Conservation (phyloP, 768 basidiomycete genomes). For the Kwoniella heveanensis region DNA sequence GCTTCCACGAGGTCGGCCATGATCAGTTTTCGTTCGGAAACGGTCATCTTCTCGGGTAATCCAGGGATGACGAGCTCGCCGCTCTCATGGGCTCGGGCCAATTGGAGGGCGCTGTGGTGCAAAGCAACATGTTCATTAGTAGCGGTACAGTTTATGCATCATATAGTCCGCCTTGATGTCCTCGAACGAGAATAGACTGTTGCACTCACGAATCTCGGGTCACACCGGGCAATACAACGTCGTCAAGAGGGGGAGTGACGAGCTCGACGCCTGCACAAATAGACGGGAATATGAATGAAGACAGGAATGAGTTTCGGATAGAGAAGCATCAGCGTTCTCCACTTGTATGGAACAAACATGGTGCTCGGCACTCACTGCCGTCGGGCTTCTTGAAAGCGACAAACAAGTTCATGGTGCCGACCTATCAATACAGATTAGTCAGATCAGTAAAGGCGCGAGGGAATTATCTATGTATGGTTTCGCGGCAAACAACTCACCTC, state of each 20-base stretch:
- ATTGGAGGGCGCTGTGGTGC: constrained; percentile 62
- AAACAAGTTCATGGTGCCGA: constrained; percentile 83
- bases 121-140: neutral
- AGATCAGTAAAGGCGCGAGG: neutral
- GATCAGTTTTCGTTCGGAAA: constrained; percentile 67
- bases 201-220: constrained; percentile 70
- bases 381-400: constrained; percentile 66
- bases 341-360: neutral
- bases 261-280: constrained; percentile 67
- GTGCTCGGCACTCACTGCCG: constrained; percentile 57
- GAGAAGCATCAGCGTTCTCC: neutral
- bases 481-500: constrained; percentile 55
- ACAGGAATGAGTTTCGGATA: too few relatives aligned
- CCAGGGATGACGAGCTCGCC: constrained; percentile 59
- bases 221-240: constrained; percentile 88
- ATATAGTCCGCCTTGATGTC: neutral
- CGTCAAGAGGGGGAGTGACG: constrained; percentile 84
- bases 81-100: constrained; percentile 67
- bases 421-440: constrained; percentile 49
- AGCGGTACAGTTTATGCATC: neutral
- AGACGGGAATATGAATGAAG: neutral
- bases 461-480: neutral
- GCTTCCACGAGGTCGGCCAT: constrained; percentile 62
- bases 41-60: constrained; percentile 59
- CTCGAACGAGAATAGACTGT: neutral